A percentile compares a stretch with the other conserved stretches of the same genome.
phyloP scores from a whole-genome alignment of 139 green algal genomes.

The Monoraphidium neglectum region DNA sequence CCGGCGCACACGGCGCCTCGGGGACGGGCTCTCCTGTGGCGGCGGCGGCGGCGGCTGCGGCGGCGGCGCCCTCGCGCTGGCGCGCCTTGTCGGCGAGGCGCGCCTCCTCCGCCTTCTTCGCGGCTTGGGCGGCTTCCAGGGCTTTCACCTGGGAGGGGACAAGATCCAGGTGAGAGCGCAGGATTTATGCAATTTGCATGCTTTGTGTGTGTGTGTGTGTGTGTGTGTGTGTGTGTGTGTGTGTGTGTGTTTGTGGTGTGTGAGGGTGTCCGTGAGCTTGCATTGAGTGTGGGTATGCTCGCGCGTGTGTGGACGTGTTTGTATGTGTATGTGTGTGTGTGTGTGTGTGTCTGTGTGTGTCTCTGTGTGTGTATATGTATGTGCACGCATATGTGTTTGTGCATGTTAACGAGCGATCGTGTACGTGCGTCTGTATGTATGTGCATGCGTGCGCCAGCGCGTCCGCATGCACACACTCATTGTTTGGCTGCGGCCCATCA shows the following conservation, averaged over 20 bases:
- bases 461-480: background rate
- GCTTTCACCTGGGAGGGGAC: slow-evolving; percentile 61
- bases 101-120: slow-evolving; percentile 49
- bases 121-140: slow-evolving; percentile 64
- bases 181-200: background rate
- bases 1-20: background rate
- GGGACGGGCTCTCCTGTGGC: background rate
- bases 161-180: background rate
- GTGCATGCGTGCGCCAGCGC: background rate
- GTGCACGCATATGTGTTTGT: too few species aligned
- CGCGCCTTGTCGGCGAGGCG: slow-evolving; percentile 38
- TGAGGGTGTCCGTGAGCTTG: too few species aligned
- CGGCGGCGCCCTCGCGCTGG: background rate
- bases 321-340: too few species aligned
- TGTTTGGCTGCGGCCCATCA: background rate
- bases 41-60: background rate
- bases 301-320: too few species aligned
- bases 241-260: too few species aligned
- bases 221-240: too few species aligned
- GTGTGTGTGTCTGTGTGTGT: too few species aligned
- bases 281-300: too few species aligned
- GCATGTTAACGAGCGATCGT: too few species aligned
- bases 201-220: background rate
- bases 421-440: too few species aligned
- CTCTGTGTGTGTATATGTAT: too few species aligned